A percentile compares a stretch with the other conserved stretches of the same genome.
Conservation (phyloP, 2,329 filamentous ascomycete species). For the Clonostachys sp. region DNA sequence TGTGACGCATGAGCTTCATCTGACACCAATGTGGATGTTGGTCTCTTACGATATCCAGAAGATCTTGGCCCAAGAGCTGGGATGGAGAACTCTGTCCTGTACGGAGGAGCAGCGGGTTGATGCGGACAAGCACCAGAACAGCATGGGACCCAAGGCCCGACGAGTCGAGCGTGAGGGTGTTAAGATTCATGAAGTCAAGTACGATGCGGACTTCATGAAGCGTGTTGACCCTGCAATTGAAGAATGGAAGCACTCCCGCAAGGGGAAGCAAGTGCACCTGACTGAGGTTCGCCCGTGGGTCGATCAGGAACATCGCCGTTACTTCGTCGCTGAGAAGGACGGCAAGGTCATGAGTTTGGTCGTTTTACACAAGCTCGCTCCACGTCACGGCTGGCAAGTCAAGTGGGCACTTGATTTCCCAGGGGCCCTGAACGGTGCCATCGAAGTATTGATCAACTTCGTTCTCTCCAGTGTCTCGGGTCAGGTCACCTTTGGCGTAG, state of each 20-base stretch:
- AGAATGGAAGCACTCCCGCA: constrained; percentile 76
- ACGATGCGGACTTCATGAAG: constrained; percentile 64
- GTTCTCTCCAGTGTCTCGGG: constrained; percentile 50
- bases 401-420: constrained; percentile 97
- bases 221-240: constrained; percentile 69
- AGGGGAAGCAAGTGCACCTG: constrained; percentile 81
- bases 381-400: constrained; percentile 83
- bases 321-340: constrained; percentile 75
- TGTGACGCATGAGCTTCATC: constrained; percentile 61
- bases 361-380: constrained; percentile 77
- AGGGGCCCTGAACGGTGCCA: constrained; percentile 76
- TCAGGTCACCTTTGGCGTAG: constrained; percentile 80
- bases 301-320: constrained; percentile 76
- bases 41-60: constrained; percentile 76
- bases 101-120: constrained; percentile 86
- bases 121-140: constrained; percentile 62
- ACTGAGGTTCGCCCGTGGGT: constrained; percentile 89
- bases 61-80: constrained; percentile 72
- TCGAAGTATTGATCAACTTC: constrained; percentile 76
- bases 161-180: constrained; percentile 80
- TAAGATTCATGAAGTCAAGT: constrained; percentile 68
- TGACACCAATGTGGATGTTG: constrained; percentile 86
- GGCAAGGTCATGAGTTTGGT: constrained; percentile 72
- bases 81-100: constrained; percentile 86
- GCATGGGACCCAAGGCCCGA: constrained; percentile 61